Base-by-base conservation (phyloP, 2,329 filamentous ascomycete genomes). In the Colletotrichum incanum region DNA sequence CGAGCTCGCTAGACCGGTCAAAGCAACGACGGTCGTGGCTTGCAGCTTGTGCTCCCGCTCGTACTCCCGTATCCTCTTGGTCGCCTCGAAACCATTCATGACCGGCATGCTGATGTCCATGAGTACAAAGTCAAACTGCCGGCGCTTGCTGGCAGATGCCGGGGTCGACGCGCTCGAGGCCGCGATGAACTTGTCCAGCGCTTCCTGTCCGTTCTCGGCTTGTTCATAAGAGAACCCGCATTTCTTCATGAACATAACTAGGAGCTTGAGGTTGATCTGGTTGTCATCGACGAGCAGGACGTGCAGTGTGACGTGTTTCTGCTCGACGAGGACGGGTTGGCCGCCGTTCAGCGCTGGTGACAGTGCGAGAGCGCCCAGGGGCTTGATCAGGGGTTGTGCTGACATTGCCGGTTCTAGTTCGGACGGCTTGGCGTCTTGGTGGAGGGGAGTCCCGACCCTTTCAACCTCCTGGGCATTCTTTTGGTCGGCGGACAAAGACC, bases 21-120 rank as follows among this genome's bases (percentile, higher is more conserved):
- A 76, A 0, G 87, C 88, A 56, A 89, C 86, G 37, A 89, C 55
- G 0, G 82, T 85, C 0, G 85, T 83, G 0, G 82, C 83, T 2
- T 79, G 74, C 3, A 85, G 74, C 1, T 77, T 79, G 14, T 82
- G 78, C 5, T 85, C 82, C 5, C 80, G 79, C 75, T 89, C 87
- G 23, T 86, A 81, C 2, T 83, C 81, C 4, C 87, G 83, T 26
- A 89, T 89, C 65, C 80, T 81, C 12, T 82, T 80, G 11, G 87
- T 89, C 0, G 86, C 82, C 26, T 85, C 84, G 18, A 88, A 79
- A 0, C 86, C 86, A 73, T 90, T 84, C 74, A 90, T 85, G 5
- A 89, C 80, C 0, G 88, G 88, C 88, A 90, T 90, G 77, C 82
- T 86, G 8, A 89, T 84, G 73, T 90, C 88, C 82, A 84, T 84